These are phyloP conservation scores for Globisporangium splendens DNA, from an alignment of 352 stramenopile genomes.

Conservation along the genomic window DNA sequence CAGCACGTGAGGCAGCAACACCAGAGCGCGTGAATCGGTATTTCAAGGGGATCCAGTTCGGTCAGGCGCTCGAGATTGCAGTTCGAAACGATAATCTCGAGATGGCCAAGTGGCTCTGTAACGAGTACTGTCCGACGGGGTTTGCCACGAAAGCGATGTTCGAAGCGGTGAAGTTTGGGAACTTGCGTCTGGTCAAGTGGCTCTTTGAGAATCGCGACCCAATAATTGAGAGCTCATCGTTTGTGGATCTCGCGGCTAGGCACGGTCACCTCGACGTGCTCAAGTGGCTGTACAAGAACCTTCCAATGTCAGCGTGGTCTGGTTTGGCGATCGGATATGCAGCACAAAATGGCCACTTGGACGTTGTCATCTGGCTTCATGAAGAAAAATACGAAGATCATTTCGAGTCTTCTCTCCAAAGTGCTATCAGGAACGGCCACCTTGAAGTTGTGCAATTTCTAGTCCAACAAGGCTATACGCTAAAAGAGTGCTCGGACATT, in stretches of 20 bases:
- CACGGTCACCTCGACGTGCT: conserved; percentile 6
- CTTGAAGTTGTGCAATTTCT: not conserved
- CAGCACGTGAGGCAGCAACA: not conserved
- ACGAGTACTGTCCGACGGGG: not conserved
- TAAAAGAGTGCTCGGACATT: not conserved
- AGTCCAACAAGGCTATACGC: too few relatives aligned
- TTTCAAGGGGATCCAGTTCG: not conserved
- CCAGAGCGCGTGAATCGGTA: not conserved
- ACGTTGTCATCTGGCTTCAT: not conserved
- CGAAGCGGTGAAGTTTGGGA: not conserved
- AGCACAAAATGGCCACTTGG: not conserved
- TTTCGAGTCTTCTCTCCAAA: too few relatives aligned
- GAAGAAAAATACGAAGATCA: too few relatives aligned
- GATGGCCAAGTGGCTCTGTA: conserved; percentile 5
- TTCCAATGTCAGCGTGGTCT: too few relatives aligned
- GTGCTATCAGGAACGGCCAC: not conserved
- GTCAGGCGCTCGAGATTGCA: conserved; percentile 1
- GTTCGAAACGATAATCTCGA: not conserved
- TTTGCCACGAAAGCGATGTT: conserved; percentile 3
- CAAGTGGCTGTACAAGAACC: conserved; percentile 1
- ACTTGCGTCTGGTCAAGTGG: conserved; percentile 1
- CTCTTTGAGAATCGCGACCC: not conserved
- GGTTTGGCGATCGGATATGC: not conserved
- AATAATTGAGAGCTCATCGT: not conserved
- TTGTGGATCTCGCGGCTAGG: conserved; percentile 2